These are phyloP conservation scores for Dothideomycetes sp. DNA, from an alignment of 2,329 filamentous ascomycete species.

Conservation along the genomic window DNA sequence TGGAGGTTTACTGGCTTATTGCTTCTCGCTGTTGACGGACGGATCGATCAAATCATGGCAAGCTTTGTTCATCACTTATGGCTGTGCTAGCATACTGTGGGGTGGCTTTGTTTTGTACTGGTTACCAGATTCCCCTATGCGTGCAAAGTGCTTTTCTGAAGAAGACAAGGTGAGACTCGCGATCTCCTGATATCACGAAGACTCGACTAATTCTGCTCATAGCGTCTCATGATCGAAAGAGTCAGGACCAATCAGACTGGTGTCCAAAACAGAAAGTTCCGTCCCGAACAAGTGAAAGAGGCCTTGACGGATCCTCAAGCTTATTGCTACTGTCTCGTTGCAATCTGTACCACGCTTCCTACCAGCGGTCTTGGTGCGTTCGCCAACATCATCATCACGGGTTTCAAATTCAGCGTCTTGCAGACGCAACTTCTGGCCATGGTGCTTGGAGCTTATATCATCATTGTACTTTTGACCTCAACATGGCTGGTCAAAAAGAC, in stretches of 20 bases:
- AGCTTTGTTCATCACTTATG: conserved; percentile 58
- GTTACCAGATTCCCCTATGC: conserved; percentile 63
- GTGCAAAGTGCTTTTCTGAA: conserved; percentile 58
- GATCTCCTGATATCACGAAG: background rate
- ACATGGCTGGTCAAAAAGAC: conserved; percentile 60
- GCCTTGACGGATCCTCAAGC: conserved; percentile 55
- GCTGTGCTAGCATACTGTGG: conserved; percentile 53
- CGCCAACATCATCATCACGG: conserved; percentile 63
- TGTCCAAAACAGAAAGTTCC: conserved; percentile 41
- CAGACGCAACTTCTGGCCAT: conserved; percentile 67
- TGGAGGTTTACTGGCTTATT: conserved; percentile 57
- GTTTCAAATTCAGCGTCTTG: conserved; percentile 56
- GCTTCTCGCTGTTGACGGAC: conserved; percentile 27
- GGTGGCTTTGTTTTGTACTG: conserved; percentile 55
- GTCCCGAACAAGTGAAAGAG: conserved; percentile 45
- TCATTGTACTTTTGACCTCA: conserved; percentile 57
- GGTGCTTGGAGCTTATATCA: conserved; percentile 66
- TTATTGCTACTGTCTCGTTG: conserved; percentile 38
- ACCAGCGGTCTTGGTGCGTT: conserved; percentile 66
- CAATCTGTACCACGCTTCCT: conserved; percentile 62
- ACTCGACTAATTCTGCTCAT: conserved; percentile 55
- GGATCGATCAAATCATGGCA: conserved; percentile 47
- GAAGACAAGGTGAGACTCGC: conserved; percentile 24
- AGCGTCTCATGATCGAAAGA: conserved; percentile 44
- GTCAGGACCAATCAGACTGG: conserved; percentile 39